Evolutionary conservation across 768 basidiomycete species (phyloP), one percentile per base, ranked within the genome.

Genomic region (Hericium erinaceus): DNA sequence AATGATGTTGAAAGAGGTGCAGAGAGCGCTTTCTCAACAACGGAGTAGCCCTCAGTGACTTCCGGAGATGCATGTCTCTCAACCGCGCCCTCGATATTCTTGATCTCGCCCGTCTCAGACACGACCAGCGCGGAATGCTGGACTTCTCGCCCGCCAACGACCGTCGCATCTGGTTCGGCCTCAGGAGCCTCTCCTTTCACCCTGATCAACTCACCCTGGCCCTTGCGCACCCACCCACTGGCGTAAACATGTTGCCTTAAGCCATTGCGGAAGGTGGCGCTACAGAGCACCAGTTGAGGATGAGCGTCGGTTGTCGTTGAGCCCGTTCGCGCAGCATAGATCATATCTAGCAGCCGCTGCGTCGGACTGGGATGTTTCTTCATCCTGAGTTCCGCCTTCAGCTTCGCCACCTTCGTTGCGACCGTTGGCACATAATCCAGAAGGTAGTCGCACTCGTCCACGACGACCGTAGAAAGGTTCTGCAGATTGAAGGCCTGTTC

Each of bases 391-490:
- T 68, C 67, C 33, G 72, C 72, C 64, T 74, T 75, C 60, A 70
- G 68, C 44, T 66, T 68, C 64, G 74, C 77, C 57, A 68, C 67
- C 53, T 64, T 66, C 53, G 69, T 75, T 37, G 73, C 66, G 65
- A 76, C 75, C 58, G 65, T 68, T 18, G 84, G 78, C 5, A 77
- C 69, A 2, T 75, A 79, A 58, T 79, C 80, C 55, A 92, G 73
- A 41, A 90, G 72, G 67, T 83, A 85, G 64, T 91, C 89, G 50
- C 81, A 84, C 66, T 91, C 89, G 61, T 91, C 89, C 56, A 90
- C 81, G 39, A 83, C 82, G 50, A 91, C 76, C 2, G 77, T 79
- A 13, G 78, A 78, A 54, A 87, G 69, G 52, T 68, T 70, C 6
- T 68, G 63, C 51, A 87, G 59, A 55, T 75, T 73, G 18, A 88